Evolutionary conservation across 2,329 filamentous ascomycete species (phyloP).

Genomic region (Fusarium algeriense): DNA sequence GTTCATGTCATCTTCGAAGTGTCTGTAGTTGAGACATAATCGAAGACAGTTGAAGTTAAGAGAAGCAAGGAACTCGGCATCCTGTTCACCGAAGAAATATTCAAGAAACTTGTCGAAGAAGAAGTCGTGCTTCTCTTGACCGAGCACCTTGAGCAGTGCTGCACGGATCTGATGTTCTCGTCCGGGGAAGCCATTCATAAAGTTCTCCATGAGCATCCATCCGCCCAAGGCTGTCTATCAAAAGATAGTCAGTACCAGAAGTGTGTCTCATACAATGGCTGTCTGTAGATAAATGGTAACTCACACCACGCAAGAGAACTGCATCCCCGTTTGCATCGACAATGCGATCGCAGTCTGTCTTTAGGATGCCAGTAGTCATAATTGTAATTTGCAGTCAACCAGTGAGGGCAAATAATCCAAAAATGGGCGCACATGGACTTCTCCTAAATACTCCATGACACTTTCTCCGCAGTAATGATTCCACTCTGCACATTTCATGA

Average conservation of each 20-base stretch:
- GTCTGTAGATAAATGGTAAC: constrained; percentile 21
- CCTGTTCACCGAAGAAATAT: constrained; percentile 69
- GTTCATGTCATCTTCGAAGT: constrained; percentile 66
- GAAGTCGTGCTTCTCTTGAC: constrained; percentile 67
- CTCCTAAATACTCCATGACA: constrained; percentile 5
- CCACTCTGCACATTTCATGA: neutral
- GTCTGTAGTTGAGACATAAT: constrained; percentile 69
- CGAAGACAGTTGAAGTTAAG: constrained; percentile 69
- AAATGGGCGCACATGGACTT: neutral
- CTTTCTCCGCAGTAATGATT: fast-evolving
- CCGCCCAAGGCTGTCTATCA: constrained; percentile 46
- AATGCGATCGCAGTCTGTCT: constrained; percentile 49
- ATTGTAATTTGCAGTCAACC: neutral
- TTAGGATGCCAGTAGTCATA: constrained; percentile 42
- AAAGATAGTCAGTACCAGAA: too few relatives aligned
- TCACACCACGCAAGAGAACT: constrained; percentile 57
- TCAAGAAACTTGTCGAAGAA: constrained; percentile 70
- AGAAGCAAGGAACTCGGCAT: constrained; percentile 68
- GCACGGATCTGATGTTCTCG: constrained; percentile 67
- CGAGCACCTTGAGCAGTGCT: constrained; percentile 65
- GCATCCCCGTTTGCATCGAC: constrained; percentile 58
- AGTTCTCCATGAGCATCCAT: constrained; percentile 66
- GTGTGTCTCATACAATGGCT: constrained; percentile 6
- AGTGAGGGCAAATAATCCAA: neutral
- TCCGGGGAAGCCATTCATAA: constrained; percentile 71